These are phyloP conservation scores for Nosema bombycis DNA, from an alignment of 371 early-diverging fungal species.

Conservation along the genomic window DNA sequence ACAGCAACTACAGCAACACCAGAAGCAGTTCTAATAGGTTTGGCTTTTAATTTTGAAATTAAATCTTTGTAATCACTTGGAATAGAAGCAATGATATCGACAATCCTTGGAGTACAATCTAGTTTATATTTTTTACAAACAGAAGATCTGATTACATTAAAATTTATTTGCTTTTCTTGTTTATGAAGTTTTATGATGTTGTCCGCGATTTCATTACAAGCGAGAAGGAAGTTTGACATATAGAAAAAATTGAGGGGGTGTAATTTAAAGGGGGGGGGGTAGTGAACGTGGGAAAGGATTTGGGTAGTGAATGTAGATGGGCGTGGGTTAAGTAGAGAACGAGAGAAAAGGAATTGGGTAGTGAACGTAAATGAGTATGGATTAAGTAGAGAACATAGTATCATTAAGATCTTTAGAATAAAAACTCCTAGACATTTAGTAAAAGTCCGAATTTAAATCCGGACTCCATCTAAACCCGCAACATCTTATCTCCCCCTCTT, in stretches of 20 bases:
- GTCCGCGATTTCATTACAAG: conserved; percentile 52
- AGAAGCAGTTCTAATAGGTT: conserved; percentile 93
- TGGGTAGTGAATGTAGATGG: too few species aligned
- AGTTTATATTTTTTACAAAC: conserved; percentile 61
- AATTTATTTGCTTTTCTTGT: conserved; percentile 56
- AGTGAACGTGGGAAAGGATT: too few species aligned
- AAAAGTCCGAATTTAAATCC: too few species aligned
- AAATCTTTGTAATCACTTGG: conserved; percentile 83
- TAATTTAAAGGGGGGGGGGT: too few species aligned
- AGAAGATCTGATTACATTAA: conserved; percentile 45
- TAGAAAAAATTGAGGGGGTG: not conserved
- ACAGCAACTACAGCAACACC: conserved; percentile 98
- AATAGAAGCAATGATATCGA: conserved; percentile 95
- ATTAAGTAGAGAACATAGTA: too few species aligned
- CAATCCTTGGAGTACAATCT: conserved; percentile 76
- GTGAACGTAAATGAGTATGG: too few species aligned
- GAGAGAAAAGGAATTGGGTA: too few species aligned
- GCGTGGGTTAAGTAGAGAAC: too few species aligned
- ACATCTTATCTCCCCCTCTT: too few species aligned
- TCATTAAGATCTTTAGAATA: too few species aligned
- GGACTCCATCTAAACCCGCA: too few species aligned
- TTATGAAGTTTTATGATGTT: conserved; percentile 55
- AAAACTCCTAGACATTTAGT: too few species aligned
- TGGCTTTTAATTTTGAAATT: conserved; percentile 80
- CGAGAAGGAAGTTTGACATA: conserved; percentile 55